A percentile compares a stretch with the other conserved stretches of the same genome.
Evolutionary conservation across 352 stramenopile genomes (phyloP).

Genomic region (Blastocystis sp.): DNA sequence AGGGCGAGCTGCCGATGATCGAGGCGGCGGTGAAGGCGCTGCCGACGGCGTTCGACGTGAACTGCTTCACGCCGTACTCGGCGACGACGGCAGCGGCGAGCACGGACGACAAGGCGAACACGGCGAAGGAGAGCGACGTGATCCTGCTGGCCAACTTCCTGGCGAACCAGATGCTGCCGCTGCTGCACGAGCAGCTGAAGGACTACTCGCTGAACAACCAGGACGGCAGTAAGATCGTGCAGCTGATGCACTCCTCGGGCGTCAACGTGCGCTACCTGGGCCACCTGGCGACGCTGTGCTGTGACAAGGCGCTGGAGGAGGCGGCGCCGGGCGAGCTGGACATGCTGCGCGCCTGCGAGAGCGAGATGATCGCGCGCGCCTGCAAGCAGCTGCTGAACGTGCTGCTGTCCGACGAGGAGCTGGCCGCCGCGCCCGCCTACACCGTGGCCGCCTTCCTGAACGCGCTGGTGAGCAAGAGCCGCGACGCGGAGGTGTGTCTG

Average conservation of each 20-base stretch:
- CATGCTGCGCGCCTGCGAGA: slow-evolving; percentile 56
- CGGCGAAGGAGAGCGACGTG: slow-evolving; percentile 37
- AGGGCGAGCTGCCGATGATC: slow-evolving; percentile 1
- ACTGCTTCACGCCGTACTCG: slow-evolving; percentile 34
- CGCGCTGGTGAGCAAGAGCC: slow-evolving; percentile 12
- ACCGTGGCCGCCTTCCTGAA: slow-evolving; percentile 59
- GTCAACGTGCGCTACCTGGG: slow-evolving; percentile 65
- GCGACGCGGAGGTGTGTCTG: slow-evolving; percentile 41
- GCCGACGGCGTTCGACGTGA: slow-evolving; percentile 53
- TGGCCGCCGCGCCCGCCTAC: slow-evolving; percentile 22
- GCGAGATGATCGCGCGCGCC: slow-evolving; percentile 63
- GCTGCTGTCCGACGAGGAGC: slow-evolving; percentile 9
- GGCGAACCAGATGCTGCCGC: slow-evolving; percentile 3
- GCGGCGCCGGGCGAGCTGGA: slow-evolving; percentile 2
- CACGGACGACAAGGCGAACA: slow-evolving; percentile 16
- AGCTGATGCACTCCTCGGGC: slow-evolving; percentile 57
- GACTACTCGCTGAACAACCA: slow-evolving; percentile 47
- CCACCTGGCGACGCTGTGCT: slow-evolving; percentile 22
- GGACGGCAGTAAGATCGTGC: slow-evolving; percentile 58
- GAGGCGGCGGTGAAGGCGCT: slow-evolving; percentile 26
- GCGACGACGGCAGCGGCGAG: background rate
- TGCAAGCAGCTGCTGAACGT: slow-evolving; percentile 50
- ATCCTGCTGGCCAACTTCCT: slow-evolving; percentile 67
- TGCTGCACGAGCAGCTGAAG: slow-evolving; percentile 14
- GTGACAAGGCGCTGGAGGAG: slow-evolving; percentile 8